A percentile compares a stretch with the other conserved stretches of the same genome.
Conservation (phyloP, 257 asterid genomes). For the Anisodus acutangulus region DNA sequence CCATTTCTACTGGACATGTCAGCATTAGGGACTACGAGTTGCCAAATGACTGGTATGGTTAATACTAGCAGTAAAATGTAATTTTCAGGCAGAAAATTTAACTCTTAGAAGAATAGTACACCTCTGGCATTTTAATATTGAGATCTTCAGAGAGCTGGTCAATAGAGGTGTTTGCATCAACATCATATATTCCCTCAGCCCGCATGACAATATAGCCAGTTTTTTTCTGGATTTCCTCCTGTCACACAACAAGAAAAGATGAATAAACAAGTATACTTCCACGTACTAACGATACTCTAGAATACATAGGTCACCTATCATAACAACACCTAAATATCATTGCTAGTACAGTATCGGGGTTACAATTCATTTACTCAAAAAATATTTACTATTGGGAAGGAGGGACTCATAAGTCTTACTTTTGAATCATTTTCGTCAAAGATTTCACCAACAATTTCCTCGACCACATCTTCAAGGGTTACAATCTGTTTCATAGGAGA, state of each 20-base stretch:
- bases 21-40: constrained; percentile 18
- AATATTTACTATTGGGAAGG: neutral
- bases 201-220: constrained; percentile 98
- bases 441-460: constrained; percentile 99
- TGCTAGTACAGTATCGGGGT: neutral
- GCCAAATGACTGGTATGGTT: neutral
- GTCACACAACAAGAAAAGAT: constrained; percentile 36
- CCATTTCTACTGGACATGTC: neutral
- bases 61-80: constrained; percentile 10
- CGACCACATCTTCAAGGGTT: constrained; percentile 98
- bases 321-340: constrained; percentile 13
- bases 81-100: neutral
- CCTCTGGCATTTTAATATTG: constrained; percentile 94
- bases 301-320: neutral
- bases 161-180: constrained; percentile 96
- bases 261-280: neutral
- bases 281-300: neutral
- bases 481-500: constrained; percentile 66
- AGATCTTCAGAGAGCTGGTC: constrained; percentile 98
- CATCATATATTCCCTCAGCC: constrained; percentile 91
- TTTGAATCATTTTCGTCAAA: constrained; percentile 97
- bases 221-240: constrained; percentile 99
- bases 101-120: constrained; percentile 34
- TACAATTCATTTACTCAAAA: neutral
- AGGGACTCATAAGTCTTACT: constrained; percentile 51